A percentile compares a stretch with the other conserved stretches of the same genome.
Evolutionary conservation across 306 rosid species (phyloP).

Genomic region (Corylus avellana): DNA sequence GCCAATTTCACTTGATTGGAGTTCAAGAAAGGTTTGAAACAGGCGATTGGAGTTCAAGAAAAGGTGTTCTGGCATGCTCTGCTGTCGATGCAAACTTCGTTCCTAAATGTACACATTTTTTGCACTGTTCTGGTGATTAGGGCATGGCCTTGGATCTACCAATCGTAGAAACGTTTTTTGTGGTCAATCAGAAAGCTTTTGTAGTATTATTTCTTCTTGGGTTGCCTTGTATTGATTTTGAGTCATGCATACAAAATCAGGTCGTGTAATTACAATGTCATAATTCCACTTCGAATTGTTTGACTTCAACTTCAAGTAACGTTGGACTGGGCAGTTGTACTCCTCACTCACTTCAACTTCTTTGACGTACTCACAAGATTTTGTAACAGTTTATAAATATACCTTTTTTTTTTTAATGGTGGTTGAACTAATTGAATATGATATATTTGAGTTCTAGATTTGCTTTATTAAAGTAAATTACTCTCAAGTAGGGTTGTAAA

Average conservation of each 20-base stretch:
- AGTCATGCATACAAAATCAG: neutral
- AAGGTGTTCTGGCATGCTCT: neutral
- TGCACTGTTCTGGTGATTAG: slow-evolving; percentile 17
- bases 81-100: neutral
- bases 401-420: no score
- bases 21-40: no score
- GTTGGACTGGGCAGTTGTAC: neutral
- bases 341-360: neutral
- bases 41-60: slow-evolving; percentile 11
- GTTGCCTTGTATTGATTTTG: slow-evolving; percentile 17
- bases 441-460: no score
- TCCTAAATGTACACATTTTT: slow-evolving; percentile 12
- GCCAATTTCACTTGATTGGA: neutral
- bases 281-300: neutral
- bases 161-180: slow-evolving; percentile 10
- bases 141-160: slow-evolving; percentile 20
- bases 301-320: neutral
- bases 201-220: slow-evolving; percentile 2
- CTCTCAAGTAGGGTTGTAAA: no score
- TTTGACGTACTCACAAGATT: neutral
- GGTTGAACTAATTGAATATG: no score
- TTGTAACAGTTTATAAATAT: neutral
- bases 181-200: slow-evolving; percentile 1
- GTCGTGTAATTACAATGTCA: neutral
- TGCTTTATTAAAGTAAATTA: no score